Evolutionary conservation across 352 stramenopile genomes (phyloP), one percentile per base, ranked within the genome.

Genomic region (Phytophthora pinifolia): DNA sequence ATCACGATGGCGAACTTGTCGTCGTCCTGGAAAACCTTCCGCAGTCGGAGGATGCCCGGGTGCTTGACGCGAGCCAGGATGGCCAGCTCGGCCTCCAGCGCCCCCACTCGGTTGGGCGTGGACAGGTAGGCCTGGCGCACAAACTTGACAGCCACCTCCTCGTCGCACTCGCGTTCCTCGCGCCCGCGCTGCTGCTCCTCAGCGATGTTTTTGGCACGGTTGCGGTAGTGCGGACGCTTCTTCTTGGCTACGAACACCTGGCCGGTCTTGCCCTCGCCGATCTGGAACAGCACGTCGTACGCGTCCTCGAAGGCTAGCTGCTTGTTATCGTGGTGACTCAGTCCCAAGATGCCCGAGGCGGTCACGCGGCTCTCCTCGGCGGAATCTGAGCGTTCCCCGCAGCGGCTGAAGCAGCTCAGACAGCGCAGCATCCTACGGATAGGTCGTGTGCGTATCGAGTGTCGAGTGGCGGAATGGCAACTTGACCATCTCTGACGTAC

Each of bases 251-350:
- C 67, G 37, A 77, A 88, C 52, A 94, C 84, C 42, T 78, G 68
- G 10, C 74, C 80, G 1, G 82, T 94, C 65, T 94, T 92, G 57
- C 84, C 84, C 35, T 89, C 75, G 32, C 84, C 84, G 35, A 94
- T 67, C 41, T 86, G 63, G 42, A 89, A 69, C 53, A 85, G 52
- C 32, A 75, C 66, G 52, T 92, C 80, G 70, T 92, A 94, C 10
- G 74, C 65, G 15, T 76, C 64, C 34, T 89, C 78, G 14, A 89
- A 80, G n/a, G 50, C 42, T 14, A 50, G 39, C 33, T 62, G 34
- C 55, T 63, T 58, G 41, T 66, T 68, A 54, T 67, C 43, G 35
- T 48, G 43, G 27, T 60, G 46, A 20, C 25, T 32, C 38, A 49
- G 13, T 10, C 37, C 51, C 29, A 62, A 43, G 15, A 57, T 42